Evolutionary conservation across 2,329 filamentous ascomycete species (phyloP).

Genomic region (Rhinocladiella similis): DNA sequence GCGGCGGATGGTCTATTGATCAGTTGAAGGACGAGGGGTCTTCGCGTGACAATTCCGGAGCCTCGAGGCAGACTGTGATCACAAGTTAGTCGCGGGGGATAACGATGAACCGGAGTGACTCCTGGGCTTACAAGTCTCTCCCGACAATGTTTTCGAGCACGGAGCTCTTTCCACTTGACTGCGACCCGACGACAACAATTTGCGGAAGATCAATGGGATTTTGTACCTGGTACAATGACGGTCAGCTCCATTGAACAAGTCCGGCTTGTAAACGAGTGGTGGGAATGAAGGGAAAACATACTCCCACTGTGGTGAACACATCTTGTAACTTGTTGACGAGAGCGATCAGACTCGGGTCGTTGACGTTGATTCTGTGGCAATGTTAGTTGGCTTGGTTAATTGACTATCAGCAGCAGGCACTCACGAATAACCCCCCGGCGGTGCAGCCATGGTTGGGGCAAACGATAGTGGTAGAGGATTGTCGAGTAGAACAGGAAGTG

Average conservation of each 20-base stretch:
- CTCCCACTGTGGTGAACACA: slow-evolving; percentile 96
- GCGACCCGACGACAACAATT: slow-evolving; percentile 96
- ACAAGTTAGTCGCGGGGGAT: slow-evolving; percentile 31
- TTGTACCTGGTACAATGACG: slow-evolving; percentile 67
- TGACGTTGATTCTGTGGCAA: slow-evolving; percentile 64
- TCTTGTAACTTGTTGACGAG: slow-evolving; percentile 99
- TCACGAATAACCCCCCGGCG: slow-evolving; percentile 48
- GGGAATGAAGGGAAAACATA: slow-evolving; percentile 44
- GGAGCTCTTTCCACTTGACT: slow-evolving; percentile 99
- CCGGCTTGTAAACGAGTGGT: slow-evolving; percentile 24
- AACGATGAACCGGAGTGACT: slow-evolving; percentile 19
- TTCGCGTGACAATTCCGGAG: slow-evolving; percentile 93
- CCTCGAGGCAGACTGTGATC: slow-evolving; percentile 83
- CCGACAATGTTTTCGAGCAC: slow-evolving; percentile 98
- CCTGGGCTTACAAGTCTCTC: slow-evolving; percentile 82
- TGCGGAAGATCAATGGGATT: slow-evolving; percentile 99
- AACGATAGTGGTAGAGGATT: slow-evolving; percentile 21
- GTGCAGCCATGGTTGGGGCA: slow-evolving; percentile 43
- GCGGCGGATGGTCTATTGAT: slow-evolving; percentile 76
- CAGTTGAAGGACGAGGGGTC: slow-evolving; percentile 93
- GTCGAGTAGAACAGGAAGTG: slow-evolving; percentile 10
- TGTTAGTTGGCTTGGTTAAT: slow-evolving; percentile 13
- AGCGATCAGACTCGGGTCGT: slow-evolving; percentile 68
- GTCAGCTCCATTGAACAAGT: slow-evolving; percentile 28
- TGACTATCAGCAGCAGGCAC: slow-evolving; percentile 33